phyloP scores from a whole-genome alignment of 2,329 filamentous ascomycete species.

The Furcasterigmium furcatum region DNA sequence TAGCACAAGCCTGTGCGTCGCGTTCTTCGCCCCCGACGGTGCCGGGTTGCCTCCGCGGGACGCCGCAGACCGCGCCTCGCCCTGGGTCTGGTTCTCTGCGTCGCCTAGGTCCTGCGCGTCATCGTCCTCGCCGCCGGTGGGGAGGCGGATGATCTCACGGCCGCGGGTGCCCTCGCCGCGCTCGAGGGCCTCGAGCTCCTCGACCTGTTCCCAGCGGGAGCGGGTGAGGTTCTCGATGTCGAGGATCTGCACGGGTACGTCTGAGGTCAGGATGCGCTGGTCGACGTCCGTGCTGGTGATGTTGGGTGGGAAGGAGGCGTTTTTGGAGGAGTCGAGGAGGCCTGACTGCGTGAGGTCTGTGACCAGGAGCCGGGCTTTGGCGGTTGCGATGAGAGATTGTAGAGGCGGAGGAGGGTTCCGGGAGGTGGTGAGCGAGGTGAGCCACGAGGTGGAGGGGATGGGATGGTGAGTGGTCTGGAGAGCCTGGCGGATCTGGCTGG shows the following conservation, averaged over 20 bases:
- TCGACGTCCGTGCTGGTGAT: conserved; percentile 50
- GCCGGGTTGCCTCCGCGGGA: conserved; percentile 8
- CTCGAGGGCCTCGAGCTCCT: conserved; percentile 71
- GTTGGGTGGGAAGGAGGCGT: conserved; percentile 47
- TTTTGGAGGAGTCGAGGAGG: conserved; percentile 39
- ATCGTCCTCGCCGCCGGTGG: conserved; percentile 38
- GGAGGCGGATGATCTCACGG: conserved; percentile 75
- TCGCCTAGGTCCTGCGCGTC: conserved; percentile 41
- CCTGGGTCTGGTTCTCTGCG: conserved; percentile 12
- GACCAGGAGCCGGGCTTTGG: conserved; percentile 74
- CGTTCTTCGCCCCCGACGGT: conserved; percentile 32
- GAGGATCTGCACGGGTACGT: conserved; percentile 76
- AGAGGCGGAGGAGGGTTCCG: conserved; percentile 58
- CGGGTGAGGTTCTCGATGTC: conserved; percentile 81
- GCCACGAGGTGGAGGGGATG: conserved; percentile 53
- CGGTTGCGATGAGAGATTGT: conserved; percentile 72
- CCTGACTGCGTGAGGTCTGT: conserved; percentile 68
- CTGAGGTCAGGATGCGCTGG: conserved; percentile 53
- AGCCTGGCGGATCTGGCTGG: conserved; percentile 46
- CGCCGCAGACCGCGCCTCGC: background rate
- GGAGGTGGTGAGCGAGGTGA: conserved; percentile 57
- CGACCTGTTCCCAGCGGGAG: conserved; percentile 83
- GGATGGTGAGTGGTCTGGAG: conserved; percentile 53
- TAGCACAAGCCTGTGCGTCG: conserved; percentile 76
- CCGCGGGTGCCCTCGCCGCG: conserved; percentile 73